A percentile compares a stretch with the other conserved stretches of the same genome.
These are phyloP conservation scores for Capsella rubella DNA, from an alignment of 441 rosid species.

Conservation along the genomic window DNA sequence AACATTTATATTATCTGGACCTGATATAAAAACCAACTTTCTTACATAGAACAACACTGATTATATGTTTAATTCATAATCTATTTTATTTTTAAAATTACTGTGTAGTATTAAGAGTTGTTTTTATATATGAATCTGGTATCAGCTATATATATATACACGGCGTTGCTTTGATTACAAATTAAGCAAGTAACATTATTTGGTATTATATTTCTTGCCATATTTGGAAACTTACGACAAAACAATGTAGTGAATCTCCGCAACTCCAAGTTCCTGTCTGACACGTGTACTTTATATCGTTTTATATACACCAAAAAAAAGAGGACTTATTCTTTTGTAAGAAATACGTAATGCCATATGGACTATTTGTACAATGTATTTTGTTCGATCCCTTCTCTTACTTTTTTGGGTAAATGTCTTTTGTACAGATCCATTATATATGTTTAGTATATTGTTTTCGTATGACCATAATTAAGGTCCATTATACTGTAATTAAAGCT, in stretches of 20 bases:
- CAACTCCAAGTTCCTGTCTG: constrained; percentile 44
- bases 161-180: constrained; percentile 27
- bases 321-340: no score
- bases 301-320: background rate
- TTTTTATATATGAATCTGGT: background rate
- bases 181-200: constrained; percentile 24
- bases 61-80: background rate
- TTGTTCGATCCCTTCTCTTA: constrained; percentile 24
- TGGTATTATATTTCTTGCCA: constrained; percentile 36
- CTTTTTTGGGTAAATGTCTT: constrained; percentile 39
- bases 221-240: constrained; percentile 43
- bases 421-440: constrained; percentile 27
- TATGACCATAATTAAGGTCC: constrained; percentile 32
- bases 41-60: background rate
- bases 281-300: constrained; percentile 35
- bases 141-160: background rate
- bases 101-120: background rate
- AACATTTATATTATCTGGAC: background rate
- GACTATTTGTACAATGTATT: constrained; percentile 42
- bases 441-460: background rate
- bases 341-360: constrained; percentile 22
- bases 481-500: background rate
- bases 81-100: background rate
- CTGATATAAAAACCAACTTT: background rate
- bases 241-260: constrained; percentile 39